Percentiles rank a stretch among this genome's conserved stretches.
Conservation (phyloP, 257 asterid species). For the Solanum sitiens region DNA sequence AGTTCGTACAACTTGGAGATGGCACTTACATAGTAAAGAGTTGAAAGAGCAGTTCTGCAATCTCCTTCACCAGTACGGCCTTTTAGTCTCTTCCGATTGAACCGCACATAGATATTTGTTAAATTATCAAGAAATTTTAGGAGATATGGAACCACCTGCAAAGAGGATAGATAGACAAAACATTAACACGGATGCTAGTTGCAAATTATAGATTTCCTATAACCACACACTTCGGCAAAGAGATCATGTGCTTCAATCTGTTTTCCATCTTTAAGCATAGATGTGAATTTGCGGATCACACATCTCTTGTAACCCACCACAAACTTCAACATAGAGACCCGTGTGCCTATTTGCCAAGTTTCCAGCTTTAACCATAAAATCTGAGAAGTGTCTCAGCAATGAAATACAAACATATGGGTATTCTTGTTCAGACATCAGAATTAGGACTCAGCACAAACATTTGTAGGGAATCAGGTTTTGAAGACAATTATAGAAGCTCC, state of each 20-base stretch:
- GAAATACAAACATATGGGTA: background rate
- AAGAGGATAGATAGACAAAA: background rate
- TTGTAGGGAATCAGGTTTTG: background rate
- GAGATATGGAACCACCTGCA: conserved; percentile 74
- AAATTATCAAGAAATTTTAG: conserved; percentile 78
- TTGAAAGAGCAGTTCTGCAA: conserved; percentile 88
- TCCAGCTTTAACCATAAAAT: background rate
- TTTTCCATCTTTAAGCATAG: background rate
- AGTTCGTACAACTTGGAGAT: background rate
- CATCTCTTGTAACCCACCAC: background rate
- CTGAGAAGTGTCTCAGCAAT: background rate
- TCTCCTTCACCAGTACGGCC: conserved; percentile 93
- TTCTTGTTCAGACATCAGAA: background rate
- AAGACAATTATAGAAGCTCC: background rate
- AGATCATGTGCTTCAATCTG: background rate
- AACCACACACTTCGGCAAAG: background rate
- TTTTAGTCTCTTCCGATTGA: conserved; percentile 88
- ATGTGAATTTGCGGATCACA: background rate
- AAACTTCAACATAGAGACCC: background rate
- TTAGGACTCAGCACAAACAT: background rate
- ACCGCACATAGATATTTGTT: conserved; percentile 89
- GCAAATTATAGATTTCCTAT: background rate
- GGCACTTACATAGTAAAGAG: conserved; percentile 60
- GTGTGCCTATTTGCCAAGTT: background rate
- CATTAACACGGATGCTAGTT: background rate